Percentiles rank a stretch among this genome's conserved stretches.
Evolutionary conservation across 441 rosid species (phyloP).

Genomic region (Geranium incanum): DNA sequence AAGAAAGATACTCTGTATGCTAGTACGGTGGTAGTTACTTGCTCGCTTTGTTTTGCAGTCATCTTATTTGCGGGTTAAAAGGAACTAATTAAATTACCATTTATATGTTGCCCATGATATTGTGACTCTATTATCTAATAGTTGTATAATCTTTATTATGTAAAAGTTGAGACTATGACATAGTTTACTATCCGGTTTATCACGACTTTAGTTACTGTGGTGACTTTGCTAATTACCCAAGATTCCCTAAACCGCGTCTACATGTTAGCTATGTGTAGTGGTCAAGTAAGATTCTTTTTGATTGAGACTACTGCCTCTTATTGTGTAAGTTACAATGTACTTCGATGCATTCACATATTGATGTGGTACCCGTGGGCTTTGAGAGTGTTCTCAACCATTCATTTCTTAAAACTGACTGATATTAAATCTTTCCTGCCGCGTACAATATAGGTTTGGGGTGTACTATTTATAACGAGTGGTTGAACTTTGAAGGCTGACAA

Average conservation of each 20-base stretch:
- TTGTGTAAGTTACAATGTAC: not conserved
- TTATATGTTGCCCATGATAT: not conserved
- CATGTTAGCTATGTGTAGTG: slow-evolving; percentile 2
- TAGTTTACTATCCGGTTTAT: not conserved
- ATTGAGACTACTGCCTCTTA: not conserved
- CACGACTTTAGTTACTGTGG: not conserved
- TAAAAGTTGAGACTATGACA: not conserved
- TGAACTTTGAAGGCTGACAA: slow-evolving; percentile 12
- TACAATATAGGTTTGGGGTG: slow-evolving; percentile 2
- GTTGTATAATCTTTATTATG: not conserved
- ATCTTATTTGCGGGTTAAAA: not conserved
- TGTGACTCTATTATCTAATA: not conserved
- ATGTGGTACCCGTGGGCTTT: not conserved
- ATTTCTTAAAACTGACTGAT: not conserved
- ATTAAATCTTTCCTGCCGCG: not conserved
- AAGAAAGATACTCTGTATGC: not conserved
- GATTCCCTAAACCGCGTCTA: not conserved
- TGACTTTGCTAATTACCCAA: not conserved
- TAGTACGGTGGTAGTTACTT: not conserved
- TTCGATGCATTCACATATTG: not conserved
- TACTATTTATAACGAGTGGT: not conserved
- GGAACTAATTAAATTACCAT: not conserved
- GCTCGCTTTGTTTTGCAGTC: not conserved
- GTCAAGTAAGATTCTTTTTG: not conserved
- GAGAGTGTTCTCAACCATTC: not conserved